These are phyloP conservation scores for Pyrenula aspistea DNA, from an alignment of 495 filamentous ascomycete genomes.

Conservation along the genomic window DNA sequence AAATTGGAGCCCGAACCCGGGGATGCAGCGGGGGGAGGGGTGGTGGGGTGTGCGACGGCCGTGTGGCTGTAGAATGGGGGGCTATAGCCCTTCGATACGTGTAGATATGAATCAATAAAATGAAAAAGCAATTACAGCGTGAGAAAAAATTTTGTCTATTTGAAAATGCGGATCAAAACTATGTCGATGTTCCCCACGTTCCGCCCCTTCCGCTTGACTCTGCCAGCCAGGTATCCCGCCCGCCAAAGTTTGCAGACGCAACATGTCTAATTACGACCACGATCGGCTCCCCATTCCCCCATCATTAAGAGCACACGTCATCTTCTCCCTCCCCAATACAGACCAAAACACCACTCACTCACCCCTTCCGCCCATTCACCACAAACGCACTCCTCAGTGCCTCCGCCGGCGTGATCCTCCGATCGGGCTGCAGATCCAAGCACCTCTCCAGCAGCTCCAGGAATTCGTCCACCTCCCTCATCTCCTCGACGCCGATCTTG, in stretches of 20 bases:
- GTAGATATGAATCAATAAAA: no score
- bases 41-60: constrained; percentile 8
- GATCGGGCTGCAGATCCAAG: constrained; percentile 84
- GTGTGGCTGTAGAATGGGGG: constrained; percentile 4
- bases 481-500: constrained; percentile 60
- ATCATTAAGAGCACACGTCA: no score
- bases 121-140: no score
- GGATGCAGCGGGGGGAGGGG: constrained; percentile 1
- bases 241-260: no score
- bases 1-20: not conserved
- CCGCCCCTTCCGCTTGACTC: no score
- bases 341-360: not conserved
- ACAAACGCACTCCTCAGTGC: constrained; percentile 85
- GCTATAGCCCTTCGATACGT: no score
- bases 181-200: no score
- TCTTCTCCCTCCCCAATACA: not conserved
- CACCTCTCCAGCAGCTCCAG: constrained; percentile 79
- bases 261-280: no score
- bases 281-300: no score
- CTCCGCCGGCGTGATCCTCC: constrained; percentile 73
- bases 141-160: no score
- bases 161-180: no score
- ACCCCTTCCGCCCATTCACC: not conserved
- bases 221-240: no score
- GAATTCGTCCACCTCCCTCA: constrained; percentile 69